Conservation (phyloP, 2,329 filamentous ascomycete species). For the Dothidotthia symphoricarpi region DNA sequence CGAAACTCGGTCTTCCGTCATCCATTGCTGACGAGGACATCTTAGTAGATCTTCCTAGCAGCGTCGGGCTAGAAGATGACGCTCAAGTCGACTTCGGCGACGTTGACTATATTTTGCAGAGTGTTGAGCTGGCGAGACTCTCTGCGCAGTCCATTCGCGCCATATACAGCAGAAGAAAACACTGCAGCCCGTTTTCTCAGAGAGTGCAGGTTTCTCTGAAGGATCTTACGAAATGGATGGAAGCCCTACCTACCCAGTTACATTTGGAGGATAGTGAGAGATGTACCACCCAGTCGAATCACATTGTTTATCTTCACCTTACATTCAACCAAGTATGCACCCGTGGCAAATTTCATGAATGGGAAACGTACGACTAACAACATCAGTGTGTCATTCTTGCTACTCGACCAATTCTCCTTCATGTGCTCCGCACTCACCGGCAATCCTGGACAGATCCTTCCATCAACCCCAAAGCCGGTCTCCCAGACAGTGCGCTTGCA, state of each 20-base stretch:
- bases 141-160: slow-evolving; percentile 26
- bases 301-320: slow-evolving; percentile 39
- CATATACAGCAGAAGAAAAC: slow-evolving; percentile 30
- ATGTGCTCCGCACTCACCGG: slow-evolving; percentile 26
- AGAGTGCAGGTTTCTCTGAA: slow-evolving; percentile 41
- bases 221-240: slow-evolving; percentile 41
- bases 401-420: slow-evolving; percentile 36
- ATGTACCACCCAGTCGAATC: slow-evolving; percentile 11
- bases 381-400: slow-evolving; percentile 30
- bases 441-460: slow-evolving; percentile 6
- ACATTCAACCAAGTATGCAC: slow-evolving; percentile 32
- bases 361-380: slow-evolving; percentile 3
- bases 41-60: slow-evolving; percentile 45
- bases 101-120: slow-evolving; percentile 42
- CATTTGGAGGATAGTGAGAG: slow-evolving; percentile 28
- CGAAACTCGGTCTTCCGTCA: slow-evolving; percentile 35
- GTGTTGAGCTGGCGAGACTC: slow-evolving; percentile 42
- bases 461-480: slow-evolving; percentile 3
- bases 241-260: slow-evolving; percentile 35
- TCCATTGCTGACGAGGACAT: slow-evolving; percentile 39
- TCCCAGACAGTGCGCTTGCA: slow-evolving; percentile 36
- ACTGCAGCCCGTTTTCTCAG: slow-evolving; percentile 31
- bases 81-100: slow-evolving; percentile 34
- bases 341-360: background rate
- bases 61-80: slow-evolving; percentile 27